Percentiles rank a stretch among this genome's conserved stretches.
phyloP scores from a whole-genome alignment of 2,329 filamentous ascomycete species.

The Chaetomium strumarium region DNA sequence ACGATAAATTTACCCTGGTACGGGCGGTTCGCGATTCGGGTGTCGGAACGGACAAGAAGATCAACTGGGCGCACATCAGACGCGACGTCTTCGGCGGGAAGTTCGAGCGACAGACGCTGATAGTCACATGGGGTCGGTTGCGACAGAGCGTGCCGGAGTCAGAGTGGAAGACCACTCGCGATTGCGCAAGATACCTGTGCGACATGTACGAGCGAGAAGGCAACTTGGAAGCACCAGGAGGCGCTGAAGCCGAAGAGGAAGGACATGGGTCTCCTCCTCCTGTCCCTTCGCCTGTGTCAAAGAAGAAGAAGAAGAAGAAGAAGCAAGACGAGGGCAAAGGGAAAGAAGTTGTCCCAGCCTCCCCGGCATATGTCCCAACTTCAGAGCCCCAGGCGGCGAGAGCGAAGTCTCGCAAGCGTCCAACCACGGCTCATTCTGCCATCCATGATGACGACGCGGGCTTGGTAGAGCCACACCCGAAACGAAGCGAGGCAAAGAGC shows the following conservation, averaged over 20 bases:
- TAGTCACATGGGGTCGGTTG: slow-evolving; percentile 23
- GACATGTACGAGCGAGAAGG: slow-evolving; percentile 23
- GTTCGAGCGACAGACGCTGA: slow-evolving; percentile 20
- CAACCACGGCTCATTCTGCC: background rate
- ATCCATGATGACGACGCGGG: background rate
- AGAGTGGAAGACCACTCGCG: slow-evolving; percentile 16
- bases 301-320: background rate
- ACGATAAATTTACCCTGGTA: slow-evolving; percentile 41
- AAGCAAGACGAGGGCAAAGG: background rate
- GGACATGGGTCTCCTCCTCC: background rate
- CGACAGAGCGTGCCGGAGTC: slow-evolving; percentile 19
- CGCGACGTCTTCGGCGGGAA: slow-evolving; percentile 11
- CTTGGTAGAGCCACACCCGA: background rate
- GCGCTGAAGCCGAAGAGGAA: background rate
- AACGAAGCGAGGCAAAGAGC: background rate
- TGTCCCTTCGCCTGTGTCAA: background rate
- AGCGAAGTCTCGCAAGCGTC: background rate
- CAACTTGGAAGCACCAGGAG: slow-evolving; percentile 7
- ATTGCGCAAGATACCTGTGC: slow-evolving; percentile 21
- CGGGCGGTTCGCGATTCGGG: slow-evolving; percentile 38
- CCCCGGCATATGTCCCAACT: background rate
- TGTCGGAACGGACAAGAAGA: slow-evolving; percentile 39
- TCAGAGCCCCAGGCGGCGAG: background rate
- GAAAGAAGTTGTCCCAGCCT: background rate
- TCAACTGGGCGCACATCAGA: slow-evolving; percentile 39